Conservation (phyloP, 306 rosid species). For the Echinosophora koreensis region DNA sequence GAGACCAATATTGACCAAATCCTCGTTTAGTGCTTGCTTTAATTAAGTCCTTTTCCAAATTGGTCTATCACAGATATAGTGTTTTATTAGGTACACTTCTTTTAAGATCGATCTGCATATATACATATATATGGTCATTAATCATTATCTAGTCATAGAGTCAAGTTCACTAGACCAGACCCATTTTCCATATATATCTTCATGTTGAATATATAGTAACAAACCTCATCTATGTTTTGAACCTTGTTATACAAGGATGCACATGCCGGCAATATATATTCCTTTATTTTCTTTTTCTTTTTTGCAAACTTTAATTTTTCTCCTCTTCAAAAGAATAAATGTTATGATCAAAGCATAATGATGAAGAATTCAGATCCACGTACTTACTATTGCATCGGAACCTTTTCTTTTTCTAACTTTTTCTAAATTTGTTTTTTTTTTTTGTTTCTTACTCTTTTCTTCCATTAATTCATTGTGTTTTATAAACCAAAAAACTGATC, state of each 20-base stretch:
- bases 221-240: conserved; percentile 24
- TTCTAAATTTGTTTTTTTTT: conserved; percentile 52
- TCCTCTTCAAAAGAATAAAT: conserved; percentile 45
- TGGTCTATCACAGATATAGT: not conserved
- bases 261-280: conserved; percentile 53
- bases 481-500: not conserved
- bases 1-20: conserved; percentile 42
- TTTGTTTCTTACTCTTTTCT: conserved; percentile 49
- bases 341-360: conserved; percentile 60
- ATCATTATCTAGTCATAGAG: conserved; percentile 9
- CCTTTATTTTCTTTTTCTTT: conserved; percentile 55
- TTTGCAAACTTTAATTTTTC: conserved; percentile 51
- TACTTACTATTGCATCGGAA: conserved; percentile 52
- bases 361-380: conserved; percentile 67
- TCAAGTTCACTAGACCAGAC: conserved; percentile 25
- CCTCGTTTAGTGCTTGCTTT: conserved; percentile 48
- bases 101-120: conserved; percentile 28
- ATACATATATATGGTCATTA: not conserved
- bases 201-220: conserved; percentile 1
- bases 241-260: conserved; percentile 57
- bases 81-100: conserved; percentile 31
- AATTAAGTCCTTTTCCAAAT: conserved; percentile 22
- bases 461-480: conserved; percentile 11
- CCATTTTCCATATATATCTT: conserved; percentile 5
- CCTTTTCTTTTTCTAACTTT: conserved; percentile 51